Conservation (phyloP, 1,284 basidiomycete species). For the Coriolopsis trogii region DNA sequence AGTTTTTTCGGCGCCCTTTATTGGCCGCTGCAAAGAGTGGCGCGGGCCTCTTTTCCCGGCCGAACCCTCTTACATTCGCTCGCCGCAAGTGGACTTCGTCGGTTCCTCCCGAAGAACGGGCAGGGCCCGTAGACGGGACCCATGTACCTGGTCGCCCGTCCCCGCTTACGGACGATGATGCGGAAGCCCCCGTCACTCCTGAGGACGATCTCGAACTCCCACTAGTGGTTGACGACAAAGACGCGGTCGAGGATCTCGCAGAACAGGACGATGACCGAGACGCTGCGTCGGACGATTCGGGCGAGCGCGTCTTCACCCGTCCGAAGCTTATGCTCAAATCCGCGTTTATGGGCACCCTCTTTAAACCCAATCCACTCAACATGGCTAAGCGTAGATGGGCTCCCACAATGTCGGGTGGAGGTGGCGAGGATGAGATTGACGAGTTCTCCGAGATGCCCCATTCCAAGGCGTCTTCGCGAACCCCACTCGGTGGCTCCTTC, state of each 20-base stretch:
- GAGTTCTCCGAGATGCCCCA: slow-evolving; percentile 8
- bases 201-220: slow-evolving; percentile 19
- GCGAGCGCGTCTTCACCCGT: slow-evolving; percentile 33
- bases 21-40: slow-evolving; percentile 24
- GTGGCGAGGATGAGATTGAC: slow-evolving; percentile 25
- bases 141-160: slow-evolving; percentile 6
- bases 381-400: slow-evolving; percentile 57
- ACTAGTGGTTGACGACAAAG: neutral
- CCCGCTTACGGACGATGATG: slow-evolving; percentile 25
- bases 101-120: slow-evolving; percentile 23
- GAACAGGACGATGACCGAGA: slow-evolving; percentile 18
- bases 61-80: slow-evolving; percentile 39
- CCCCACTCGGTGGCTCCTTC: slow-evolving; percentile 33
- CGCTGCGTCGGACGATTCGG: slow-evolving; percentile 25
- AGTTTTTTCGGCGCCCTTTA: slow-evolving; percentile 20
- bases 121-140: slow-evolving; percentile 6
- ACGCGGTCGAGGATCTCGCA: neutral
- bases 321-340: slow-evolving; percentile 25
- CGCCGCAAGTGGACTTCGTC: slow-evolving; percentile 37
- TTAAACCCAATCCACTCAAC: slow-evolving; percentile 56
- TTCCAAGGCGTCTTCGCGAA: slow-evolving; percentile 10
- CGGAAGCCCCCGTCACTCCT: slow-evolving; percentile 28
- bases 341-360: slow-evolving; percentile 31
- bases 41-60: slow-evolving; percentile 28
- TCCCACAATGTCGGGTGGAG: slow-evolving; percentile 27